These are phyloP conservation scores for Heterobasidion irregulare DNA, from an alignment of 1,284 basidiomycete genomes.

Conservation along the genomic window DNA sequence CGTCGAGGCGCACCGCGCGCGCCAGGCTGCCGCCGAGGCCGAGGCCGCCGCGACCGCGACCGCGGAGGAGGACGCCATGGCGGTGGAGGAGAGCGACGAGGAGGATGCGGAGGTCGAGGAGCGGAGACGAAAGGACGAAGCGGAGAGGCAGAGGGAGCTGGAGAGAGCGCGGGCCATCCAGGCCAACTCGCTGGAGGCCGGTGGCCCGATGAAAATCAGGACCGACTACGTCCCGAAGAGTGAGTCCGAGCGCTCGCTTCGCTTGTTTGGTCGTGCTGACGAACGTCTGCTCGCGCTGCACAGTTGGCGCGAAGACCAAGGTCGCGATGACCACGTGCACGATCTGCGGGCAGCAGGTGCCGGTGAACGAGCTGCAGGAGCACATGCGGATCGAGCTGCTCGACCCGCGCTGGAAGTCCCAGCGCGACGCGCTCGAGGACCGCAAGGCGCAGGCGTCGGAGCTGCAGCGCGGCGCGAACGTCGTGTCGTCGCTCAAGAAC, in stretches of 20 bases:
- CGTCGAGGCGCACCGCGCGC: slow-evolving; percentile 71
- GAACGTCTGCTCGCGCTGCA: slow-evolving; percentile 5
- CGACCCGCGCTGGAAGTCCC: slow-evolving; percentile 96
- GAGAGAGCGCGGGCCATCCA: slow-evolving; percentile 75
- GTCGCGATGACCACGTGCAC: slow-evolving; percentile 80
- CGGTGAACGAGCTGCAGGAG: slow-evolving; percentile 91
- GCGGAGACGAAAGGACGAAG: slow-evolving; percentile 63
- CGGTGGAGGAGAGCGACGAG: slow-evolving; percentile 72
- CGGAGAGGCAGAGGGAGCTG: slow-evolving; percentile 69
- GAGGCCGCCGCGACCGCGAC: slow-evolving; percentile 62
- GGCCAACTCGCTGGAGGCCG: slow-evolving; percentile 64
- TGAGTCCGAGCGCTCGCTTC: slow-evolving; percentile 32
- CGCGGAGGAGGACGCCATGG: slow-evolving; percentile 52
- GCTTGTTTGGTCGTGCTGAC: slow-evolving; percentile 7
- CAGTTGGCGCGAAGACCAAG: slow-evolving; percentile 65
- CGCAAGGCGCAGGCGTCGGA: slow-evolving; percentile 88
- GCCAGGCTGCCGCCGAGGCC: slow-evolving; percentile 72
- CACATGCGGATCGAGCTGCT: slow-evolving; percentile 98
- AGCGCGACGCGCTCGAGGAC: slow-evolving; percentile 79
- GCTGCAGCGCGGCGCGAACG: slow-evolving; percentile 84
- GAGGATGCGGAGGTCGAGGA: slow-evolving; percentile 64
- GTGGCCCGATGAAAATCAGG: slow-evolving; percentile 91
- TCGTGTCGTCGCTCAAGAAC: slow-evolving; percentile 84
- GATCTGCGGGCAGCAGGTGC: slow-evolving; percentile 91
- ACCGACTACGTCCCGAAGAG: slow-evolving; percentile 95